Evolutionary conservation across 139 green algal genomes (phyloP), one percentile per base, ranked within the genome.

Genomic region (Tetradesmus obliquus): DNA sequence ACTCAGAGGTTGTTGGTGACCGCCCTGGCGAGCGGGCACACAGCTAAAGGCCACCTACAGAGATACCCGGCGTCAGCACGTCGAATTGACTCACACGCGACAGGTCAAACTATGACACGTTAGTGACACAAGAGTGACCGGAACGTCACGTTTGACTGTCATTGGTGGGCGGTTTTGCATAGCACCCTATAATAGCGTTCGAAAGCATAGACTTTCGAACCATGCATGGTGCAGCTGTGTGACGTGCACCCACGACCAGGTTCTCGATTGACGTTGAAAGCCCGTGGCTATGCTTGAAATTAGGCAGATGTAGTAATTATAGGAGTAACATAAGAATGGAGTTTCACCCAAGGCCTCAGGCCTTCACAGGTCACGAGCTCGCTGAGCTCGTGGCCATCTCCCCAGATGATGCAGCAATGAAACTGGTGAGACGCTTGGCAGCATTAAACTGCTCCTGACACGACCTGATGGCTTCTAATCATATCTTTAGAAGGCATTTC

Each of bases 321-420:
- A 5, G 24, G 15, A 85, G 51, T n/a, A n/a, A 32, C 17, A 74
- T 13, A 4, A 72, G 71, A 5, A 92, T 92, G 89, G 80, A 92
- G 62, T 92, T 92, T 19, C 81, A 92, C 51, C 32, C 82, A 20
- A 66, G 89, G 8, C 51, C 12, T 20, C 89, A 92, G 51, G 66
- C 82, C 13, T 82, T 92, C 22, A 62, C 66, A 7, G 89, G 89
- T 12, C 81, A 82, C 20, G 89, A 92, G 82, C 89, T 92, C 19
- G 5, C 57, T 20, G 89, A 92, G 89, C 82, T 92, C 22, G 89
- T 92, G 60, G 82, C 81, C 66, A 92, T 92, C 82, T 82, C 54
- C 54, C 89, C 89, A 22, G 89, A 92, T 74, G 89, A 92, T 82
- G 80, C n/a, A 55, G 81, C 81, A 10, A 92, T 92, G 81, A 84